Conservation (phyloP, 225 moss, liverwort and hornwort species). For the Neckera pumila region DNA sequence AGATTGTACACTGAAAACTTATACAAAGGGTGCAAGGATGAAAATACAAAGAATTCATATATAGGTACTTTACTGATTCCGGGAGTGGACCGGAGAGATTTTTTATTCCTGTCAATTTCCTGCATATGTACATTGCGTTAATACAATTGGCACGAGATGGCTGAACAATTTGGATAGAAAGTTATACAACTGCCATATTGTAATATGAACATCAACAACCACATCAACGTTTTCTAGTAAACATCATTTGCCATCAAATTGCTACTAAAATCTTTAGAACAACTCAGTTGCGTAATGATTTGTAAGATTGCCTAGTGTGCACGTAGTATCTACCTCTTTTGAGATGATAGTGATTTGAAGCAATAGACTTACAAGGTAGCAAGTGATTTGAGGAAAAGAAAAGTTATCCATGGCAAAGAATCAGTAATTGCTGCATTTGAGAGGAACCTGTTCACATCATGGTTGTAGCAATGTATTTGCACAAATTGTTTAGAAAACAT, state of each 20-base stretch:
- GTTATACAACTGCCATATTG: neutral
- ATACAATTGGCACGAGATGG: fast-evolving
- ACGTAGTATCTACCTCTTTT: too few relatives aligned
- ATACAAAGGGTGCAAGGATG: too few relatives aligned
- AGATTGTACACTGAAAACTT: too few relatives aligned
- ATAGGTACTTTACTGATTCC: too few relatives aligned
- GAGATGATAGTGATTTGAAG: neutral
- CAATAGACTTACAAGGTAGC: neutral
- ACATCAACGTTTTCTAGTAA: fast-evolving
- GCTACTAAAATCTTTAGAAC: too few relatives aligned
- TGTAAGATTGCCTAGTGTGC: too few relatives aligned
- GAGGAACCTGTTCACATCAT: neutral
- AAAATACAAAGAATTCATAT: too few relatives aligned
- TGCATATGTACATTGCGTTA: neutral
- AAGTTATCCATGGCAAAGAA: fast-evolving
- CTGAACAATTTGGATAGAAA: fast-evolving
- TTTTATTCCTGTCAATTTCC: neutral
- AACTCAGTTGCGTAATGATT: fast-evolving
- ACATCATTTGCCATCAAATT: neutral
- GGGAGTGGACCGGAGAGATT: too few relatives aligned
- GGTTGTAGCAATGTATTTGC: too few relatives aligned
- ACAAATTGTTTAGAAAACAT: too few relatives aligned
- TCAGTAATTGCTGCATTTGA: neutral
- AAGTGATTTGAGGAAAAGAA: fast-evolving
- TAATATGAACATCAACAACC: neutral